phyloP scores from a whole-genome alignment of 1,284 basidiomycete genomes.

The Ustilago lituana region DNA sequence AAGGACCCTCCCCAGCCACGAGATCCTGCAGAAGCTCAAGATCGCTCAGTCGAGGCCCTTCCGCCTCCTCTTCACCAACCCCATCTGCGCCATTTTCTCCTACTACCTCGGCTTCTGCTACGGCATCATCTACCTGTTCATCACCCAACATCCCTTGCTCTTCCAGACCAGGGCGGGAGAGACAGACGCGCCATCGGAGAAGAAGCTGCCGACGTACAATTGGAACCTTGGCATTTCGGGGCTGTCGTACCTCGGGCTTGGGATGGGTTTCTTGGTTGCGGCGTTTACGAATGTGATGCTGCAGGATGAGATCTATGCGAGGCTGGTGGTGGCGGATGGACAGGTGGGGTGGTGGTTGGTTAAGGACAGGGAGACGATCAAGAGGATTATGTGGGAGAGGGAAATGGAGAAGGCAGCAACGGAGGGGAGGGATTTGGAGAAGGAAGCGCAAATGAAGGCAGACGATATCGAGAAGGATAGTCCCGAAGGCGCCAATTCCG shows the following conservation, averaged over 20 bases:
- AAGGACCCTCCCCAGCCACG: slow-evolving; percentile 16
- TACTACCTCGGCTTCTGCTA: slow-evolving; percentile 70
- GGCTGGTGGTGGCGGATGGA: slow-evolving; percentile 46
- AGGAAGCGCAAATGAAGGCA: not conserved
- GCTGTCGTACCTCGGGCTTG: slow-evolving; percentile 69
- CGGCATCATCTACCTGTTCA: slow-evolving; percentile 68
- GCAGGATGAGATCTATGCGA: slow-evolving; percentile 69
- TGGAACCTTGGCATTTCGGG: slow-evolving; percentile 68
- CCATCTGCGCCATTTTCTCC: slow-evolving; percentile 68
- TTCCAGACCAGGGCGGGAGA: slow-evolving; percentile 58
- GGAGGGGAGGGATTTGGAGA: slow-evolving; percentile 3
- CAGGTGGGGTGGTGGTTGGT: slow-evolving; percentile 46
- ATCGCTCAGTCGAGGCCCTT: slow-evolving; percentile 68
- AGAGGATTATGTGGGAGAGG: slow-evolving; percentile 4
- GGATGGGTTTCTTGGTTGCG: slow-evolving; percentile 68
- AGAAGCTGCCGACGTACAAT: slow-evolving; percentile 67
- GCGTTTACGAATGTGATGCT: slow-evolving; percentile 67
- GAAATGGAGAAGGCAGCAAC: not conserved
- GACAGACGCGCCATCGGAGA: slow-evolving; percentile 58
- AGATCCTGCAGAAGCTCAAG: slow-evolving; percentile 30
- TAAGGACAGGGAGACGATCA: slow-evolving; percentile 15
- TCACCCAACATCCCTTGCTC: slow-evolving; percentile 68
- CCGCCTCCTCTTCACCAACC: slow-evolving; percentile 57
- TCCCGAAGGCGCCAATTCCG: slow-evolving; percentile 8
- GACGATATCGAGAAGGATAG: not conserved